Evolutionary conservation across 2,329 filamentous ascomycete genomes (phyloP).

Genomic region (Metarhizium album): DNA sequence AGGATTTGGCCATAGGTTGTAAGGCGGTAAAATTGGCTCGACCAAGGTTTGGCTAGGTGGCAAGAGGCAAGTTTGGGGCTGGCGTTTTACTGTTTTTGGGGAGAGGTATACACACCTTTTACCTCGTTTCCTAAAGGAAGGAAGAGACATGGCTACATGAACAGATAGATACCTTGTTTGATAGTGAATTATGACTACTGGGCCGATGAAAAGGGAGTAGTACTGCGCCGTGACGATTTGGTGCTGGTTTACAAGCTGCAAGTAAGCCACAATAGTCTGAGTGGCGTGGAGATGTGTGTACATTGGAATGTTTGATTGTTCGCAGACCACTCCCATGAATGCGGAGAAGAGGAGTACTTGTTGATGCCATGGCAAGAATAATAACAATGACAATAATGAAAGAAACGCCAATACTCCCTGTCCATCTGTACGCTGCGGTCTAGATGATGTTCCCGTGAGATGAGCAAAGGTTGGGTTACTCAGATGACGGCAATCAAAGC

Average conservation of each 20-base stretch:
- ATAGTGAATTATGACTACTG: slow-evolving; percentile 7
- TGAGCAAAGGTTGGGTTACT: no score
- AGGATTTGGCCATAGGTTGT: background rate
- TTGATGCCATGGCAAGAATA: no score
- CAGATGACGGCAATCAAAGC: no score
- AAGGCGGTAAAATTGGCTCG: background rate
- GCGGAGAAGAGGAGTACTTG: no score
- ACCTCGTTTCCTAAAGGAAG: slow-evolving; percentile 19
- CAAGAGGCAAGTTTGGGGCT: slow-evolving; percentile 3
- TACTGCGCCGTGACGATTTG: background rate
- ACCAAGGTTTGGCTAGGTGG: background rate
- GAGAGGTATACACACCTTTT: slow-evolving; percentile 12
- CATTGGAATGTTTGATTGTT: no score
- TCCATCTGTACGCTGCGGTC: no score
- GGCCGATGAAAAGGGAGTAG: background rate
- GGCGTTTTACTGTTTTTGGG: slow-evolving; percentile 14
- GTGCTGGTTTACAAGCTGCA: background rate
- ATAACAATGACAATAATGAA: no score
- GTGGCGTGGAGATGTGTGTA: no score
- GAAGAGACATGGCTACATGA: slow-evolving; percentile 24
- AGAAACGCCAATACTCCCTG: no score
- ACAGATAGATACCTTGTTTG: slow-evolving; percentile 26
- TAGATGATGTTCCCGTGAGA: no score
- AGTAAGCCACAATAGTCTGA: background rate
- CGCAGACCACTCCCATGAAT: no score